phyloP scores from a whole-genome alignment of 2,329 filamentous ascomycete species.

The Verticillium klebahnii region DNA sequence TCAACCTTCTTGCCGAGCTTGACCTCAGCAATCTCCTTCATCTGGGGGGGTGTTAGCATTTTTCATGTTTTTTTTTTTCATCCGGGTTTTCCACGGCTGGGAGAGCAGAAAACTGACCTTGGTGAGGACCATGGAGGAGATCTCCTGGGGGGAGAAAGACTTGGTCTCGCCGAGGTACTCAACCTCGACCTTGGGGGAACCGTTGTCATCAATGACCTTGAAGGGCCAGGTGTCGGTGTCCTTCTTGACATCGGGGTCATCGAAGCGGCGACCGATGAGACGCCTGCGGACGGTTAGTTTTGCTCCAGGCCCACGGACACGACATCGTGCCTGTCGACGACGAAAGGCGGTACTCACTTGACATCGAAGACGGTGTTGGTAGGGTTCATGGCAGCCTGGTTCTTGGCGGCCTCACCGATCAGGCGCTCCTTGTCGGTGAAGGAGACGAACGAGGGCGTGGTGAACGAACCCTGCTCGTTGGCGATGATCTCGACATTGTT shows the following conservation, averaged over 20 bases:
- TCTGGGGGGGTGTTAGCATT: slow-evolving; percentile 46
- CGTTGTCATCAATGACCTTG: slow-evolving; percentile 89
- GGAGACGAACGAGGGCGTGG: slow-evolving; percentile 97
- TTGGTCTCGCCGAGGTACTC: slow-evolving; percentile 94
- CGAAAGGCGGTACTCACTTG: slow-evolving; percentile 62
- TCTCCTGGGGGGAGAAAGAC: slow-evolving; percentile 96
- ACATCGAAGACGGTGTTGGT: slow-evolving; percentile 97
- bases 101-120: slow-evolving; percentile 60
- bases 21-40: slow-evolving; percentile 98
- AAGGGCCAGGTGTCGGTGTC: slow-evolving; percentile 99
- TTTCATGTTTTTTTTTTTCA: not conserved
- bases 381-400: slow-evolving; percentile 99
- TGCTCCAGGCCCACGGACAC: not conserved
- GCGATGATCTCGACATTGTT: slow-evolving; percentile 99
- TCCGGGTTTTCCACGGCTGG: not conserved
- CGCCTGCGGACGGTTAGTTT: slow-evolving; percentile 54
- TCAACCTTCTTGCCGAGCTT: slow-evolving; percentile 99
- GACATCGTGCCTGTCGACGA: not conserved
- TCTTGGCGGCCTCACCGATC: slow-evolving; percentile 99
- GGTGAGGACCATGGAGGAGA: slow-evolving; percentile 96
- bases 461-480: slow-evolving; percentile 99
- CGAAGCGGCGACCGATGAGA: slow-evolving; percentile 92
- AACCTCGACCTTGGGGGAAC: slow-evolving; percentile 88
- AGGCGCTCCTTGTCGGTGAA: slow-evolving; percentile 98
- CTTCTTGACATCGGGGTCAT: slow-evolving; percentile 97